These are phyloP conservation scores for Ophiostoma populinum DNA, from an alignment of 2,329 filamentous ascomycete genomes.

Conservation along the genomic window DNA sequence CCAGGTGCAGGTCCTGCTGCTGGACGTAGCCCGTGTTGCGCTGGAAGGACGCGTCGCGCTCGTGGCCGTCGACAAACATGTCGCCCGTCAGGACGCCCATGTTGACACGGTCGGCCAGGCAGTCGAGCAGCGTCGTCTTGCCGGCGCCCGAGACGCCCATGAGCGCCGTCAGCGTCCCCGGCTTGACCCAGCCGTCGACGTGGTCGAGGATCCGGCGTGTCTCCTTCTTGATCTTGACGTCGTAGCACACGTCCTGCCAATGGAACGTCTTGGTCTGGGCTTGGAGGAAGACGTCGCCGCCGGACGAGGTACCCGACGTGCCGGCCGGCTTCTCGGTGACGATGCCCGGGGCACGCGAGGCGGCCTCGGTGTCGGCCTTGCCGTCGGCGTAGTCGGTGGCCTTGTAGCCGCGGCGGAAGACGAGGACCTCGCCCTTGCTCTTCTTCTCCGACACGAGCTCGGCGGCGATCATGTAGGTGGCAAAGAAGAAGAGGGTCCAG, in stretches of 20 bases:
- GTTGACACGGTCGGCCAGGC: slow-evolving; percentile 67
- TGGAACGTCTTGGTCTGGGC: slow-evolving; percentile 67
- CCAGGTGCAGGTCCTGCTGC: slow-evolving; percentile 82
- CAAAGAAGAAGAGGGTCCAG: slow-evolving; percentile 44
- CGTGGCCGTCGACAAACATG: slow-evolving; percentile 51
- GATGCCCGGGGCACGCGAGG: slow-evolving; percentile 30
- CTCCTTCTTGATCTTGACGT: slow-evolving; percentile 64
- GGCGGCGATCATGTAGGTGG: slow-evolving; percentile 44
- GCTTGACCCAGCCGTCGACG: slow-evolving; percentile 91
- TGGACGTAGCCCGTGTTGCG: slow-evolving; percentile 85
- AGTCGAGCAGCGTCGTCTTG: slow-evolving; percentile 80
- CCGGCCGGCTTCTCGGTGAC: slow-evolving; percentile 3
- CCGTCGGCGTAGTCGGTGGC: slow-evolving; percentile 41
- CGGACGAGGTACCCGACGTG: background rate
- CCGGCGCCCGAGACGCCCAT: slow-evolving; percentile 88
- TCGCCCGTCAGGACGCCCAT: slow-evolving; percentile 81
- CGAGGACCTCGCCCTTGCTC: slow-evolving; percentile 60
- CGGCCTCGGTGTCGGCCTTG: slow-evolving; percentile 42
- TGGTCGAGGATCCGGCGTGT: slow-evolving; percentile 62
- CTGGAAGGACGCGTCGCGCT: slow-evolving; percentile 68
- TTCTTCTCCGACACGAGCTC: slow-evolving; percentile 50
- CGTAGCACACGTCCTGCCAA: slow-evolving; percentile 68
- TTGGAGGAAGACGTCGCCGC: slow-evolving; percentile 20
- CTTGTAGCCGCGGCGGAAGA: slow-evolving; percentile 55
- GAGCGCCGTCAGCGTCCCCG: slow-evolving; percentile 72